Conservation (phyloP, 148 eudicot species). For the Cornus suecica region DNA sequence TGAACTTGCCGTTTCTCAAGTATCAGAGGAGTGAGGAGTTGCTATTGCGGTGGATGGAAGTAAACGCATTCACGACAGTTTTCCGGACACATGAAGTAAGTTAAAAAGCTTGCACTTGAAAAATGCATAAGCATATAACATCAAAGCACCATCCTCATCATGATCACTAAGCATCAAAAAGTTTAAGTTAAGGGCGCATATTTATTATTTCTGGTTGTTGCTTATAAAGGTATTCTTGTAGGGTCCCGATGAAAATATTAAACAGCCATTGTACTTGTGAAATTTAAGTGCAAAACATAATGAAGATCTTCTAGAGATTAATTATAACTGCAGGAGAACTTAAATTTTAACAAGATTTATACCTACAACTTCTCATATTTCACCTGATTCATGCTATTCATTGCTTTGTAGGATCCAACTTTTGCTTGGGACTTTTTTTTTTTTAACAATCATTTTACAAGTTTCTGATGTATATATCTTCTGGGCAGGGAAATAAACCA, state of each 20-base stretch:
- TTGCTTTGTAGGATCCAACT: not conserved
- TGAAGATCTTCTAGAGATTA: not conserved
- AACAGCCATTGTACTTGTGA: not conserved
- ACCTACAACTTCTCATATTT: no score
- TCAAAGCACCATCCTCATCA: not conserved
- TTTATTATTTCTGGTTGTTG: not conserved
- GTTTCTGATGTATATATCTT: conserved; percentile 15
- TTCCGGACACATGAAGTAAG: conserved; percentile 95
- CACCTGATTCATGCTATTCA: no score
- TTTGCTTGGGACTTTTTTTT: no score
- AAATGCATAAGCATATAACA: not conserved
- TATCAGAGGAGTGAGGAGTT: conserved; percentile 80
- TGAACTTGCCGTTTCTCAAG: conserved; percentile 82
- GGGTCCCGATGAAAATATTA: not conserved
- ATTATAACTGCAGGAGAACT: not conserved
- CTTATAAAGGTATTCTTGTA: not conserved
- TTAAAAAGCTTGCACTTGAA: conserved; percentile 6
- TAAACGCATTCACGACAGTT: conserved; percentile 83
- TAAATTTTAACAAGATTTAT: not conserved
- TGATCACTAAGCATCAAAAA: not conserved
- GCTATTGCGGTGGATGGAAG: conserved; percentile 96
- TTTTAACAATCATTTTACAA: not conserved
- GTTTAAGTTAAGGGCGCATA: not conserved
- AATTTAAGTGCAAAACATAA: not conserved
- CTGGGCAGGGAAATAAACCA: conserved; percentile 86